Evolutionary conservation across 2,329 filamentous ascomycete species (phyloP), one percentile per base, ranked within the genome.

Genomic region (Ophiostoma fasciatum): DNA sequence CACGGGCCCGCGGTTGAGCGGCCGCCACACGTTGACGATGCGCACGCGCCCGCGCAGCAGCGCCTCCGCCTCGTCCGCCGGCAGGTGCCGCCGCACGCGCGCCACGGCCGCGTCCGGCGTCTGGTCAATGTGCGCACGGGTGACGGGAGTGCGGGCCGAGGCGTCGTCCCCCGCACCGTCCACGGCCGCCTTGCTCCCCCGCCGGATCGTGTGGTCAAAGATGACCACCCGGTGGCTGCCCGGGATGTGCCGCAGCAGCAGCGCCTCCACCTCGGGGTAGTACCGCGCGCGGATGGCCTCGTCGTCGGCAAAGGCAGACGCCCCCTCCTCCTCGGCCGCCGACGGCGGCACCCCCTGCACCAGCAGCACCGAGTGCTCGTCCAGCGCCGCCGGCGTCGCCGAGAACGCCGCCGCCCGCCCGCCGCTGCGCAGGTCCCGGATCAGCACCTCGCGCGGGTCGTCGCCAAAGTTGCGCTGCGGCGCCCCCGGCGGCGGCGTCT

Each of bases 141-240:
- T 71, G 0, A 92, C 83, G 2, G 85, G 83, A 2, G 60, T 63
- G 32, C 84, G 71, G 4, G 12, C 5, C 2, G 10, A 15, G 8
- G 25, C n/a, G 22, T 23, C 22, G 5, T 8, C 4, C 6, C 20
- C 20, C 9, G 22, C 22, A 11, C 9, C 14, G 28, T 29, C 15
- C 5, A 3, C 15, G 15, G 22, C n/a, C 56, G 54, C 0, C 79
- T 69, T 36, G 61, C 56, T 0, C 10, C 71, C 63, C 28, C 80
- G 71, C n/a, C 85, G 78, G 53, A 93, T 73, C 7, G 84, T 93
- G 61, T 94, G 82, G 62, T 93, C 84, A 58, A 93, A 94, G 51
- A 93, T 61, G 46, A 82, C 62, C 21, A 93, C 63, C 5, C 67
- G 65, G 38, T 70, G 65, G 19, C 71, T 67, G 36, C 78, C 81